Percentiles rank a stretch among this genome's conserved stretches.
Evolutionary conservation across 495 filamentous ascomycete species (phyloP).

Genomic region (Penicillium ochrochloron): DNA sequence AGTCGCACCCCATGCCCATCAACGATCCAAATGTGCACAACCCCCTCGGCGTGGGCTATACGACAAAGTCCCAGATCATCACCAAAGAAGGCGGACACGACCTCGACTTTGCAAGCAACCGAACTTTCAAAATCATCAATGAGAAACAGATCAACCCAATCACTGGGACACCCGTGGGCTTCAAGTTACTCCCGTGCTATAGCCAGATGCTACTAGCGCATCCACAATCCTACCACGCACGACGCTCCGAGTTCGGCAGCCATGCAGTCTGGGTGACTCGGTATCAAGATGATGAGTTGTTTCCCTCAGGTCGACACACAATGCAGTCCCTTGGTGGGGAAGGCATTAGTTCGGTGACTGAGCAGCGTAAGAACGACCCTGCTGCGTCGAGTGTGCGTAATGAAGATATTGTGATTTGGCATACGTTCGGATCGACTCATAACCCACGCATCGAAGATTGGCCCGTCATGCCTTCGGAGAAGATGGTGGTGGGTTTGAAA

Average conservation of each 20-base stretch:
- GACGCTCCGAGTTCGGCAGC: slow-evolving; percentile 77
- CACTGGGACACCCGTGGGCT: slow-evolving; percentile 75
- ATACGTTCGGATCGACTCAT: slow-evolving; percentile 66
- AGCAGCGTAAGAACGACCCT: slow-evolving; percentile 11
- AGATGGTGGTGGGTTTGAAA: slow-evolving; percentile 59
- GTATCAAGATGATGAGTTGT: slow-evolving; percentile 78
- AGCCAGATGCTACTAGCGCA: slow-evolving; percentile 83
- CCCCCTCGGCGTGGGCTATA: slow-evolving; percentile 78
- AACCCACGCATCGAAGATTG: slow-evolving; percentile 64
- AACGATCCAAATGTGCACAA: slow-evolving; percentile 59
- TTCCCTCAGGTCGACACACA: slow-evolving; percentile 78
- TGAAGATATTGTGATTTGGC: slow-evolving; percentile 53
- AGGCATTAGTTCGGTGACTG: slow-evolving; percentile 32
- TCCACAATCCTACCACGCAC: slow-evolving; percentile 67
- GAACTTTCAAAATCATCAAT: slow-evolving; percentile 84
- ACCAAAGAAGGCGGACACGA: slow-evolving; percentile 64
- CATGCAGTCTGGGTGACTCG: slow-evolving; percentile 80
- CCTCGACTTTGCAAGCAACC: slow-evolving; percentile 62
- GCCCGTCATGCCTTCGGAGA: slow-evolving; percentile 64
- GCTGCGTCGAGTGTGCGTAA: slow-evolving; percentile 49
- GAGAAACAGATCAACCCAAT: slow-evolving; percentile 65
- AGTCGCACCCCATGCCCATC: slow-evolving; percentile 70
- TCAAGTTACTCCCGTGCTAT: slow-evolving; percentile 71
- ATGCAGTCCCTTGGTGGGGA: slow-evolving; percentile 74
- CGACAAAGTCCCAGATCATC: slow-evolving; percentile 57